phyloP scores from a whole-genome alignment of 2,329 filamentous ascomycete genomes.

The Lachnellula arida region DNA sequence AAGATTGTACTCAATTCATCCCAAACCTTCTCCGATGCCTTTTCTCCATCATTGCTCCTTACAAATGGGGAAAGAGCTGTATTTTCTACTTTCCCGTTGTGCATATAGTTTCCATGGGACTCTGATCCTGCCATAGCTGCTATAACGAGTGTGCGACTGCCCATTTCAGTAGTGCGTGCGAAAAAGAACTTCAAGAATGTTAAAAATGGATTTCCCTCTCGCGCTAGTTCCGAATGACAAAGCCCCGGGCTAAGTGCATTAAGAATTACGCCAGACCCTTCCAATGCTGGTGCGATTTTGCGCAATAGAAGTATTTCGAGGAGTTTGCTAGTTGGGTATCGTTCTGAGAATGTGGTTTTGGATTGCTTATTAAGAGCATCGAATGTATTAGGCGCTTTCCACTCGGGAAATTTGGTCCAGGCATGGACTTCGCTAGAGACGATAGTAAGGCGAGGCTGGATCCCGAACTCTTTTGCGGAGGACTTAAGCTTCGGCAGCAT shows the following conservation, averaged over 20 bases:
- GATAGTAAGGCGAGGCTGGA: not conserved
- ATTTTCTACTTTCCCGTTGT: slow-evolving; percentile 31
- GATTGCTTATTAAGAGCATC: not conserved
- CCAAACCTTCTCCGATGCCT: slow-evolving; percentile 39
- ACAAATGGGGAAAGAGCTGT: slow-evolving; percentile 35
- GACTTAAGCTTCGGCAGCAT: slow-evolving; percentile 40
- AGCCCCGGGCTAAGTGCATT: slow-evolving; percentile 50
- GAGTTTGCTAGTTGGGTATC: slow-evolving; percentile 44
- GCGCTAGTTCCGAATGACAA: slow-evolving; percentile 43
- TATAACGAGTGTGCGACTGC: slow-evolving; percentile 41
- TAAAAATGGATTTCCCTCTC: slow-evolving; percentile 30
- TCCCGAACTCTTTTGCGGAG: slow-evolving; percentile 23
- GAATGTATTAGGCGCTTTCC: not conserved
- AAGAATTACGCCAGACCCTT: slow-evolving; percentile 38
- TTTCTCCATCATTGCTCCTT: slow-evolving; percentile 35
- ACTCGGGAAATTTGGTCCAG: not conserved
- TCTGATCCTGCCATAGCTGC: slow-evolving; percentile 36
- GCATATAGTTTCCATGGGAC: slow-evolving; percentile 44
- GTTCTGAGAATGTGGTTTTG: slow-evolving; percentile 4
- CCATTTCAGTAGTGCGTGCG: slow-evolving; percentile 42
- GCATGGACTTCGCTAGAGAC: slow-evolving; percentile 8
- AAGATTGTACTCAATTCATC: slow-evolving; percentile 38
- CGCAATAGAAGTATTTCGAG: slow-evolving; percentile 42
- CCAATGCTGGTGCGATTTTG: slow-evolving; percentile 32
- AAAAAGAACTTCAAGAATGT: slow-evolving; percentile 32